Evolutionary conservation across 2,329 filamentous ascomycete species (phyloP), one percentile per base, ranked within the genome.

Genomic region (Fusarium buxicola): DNA sequence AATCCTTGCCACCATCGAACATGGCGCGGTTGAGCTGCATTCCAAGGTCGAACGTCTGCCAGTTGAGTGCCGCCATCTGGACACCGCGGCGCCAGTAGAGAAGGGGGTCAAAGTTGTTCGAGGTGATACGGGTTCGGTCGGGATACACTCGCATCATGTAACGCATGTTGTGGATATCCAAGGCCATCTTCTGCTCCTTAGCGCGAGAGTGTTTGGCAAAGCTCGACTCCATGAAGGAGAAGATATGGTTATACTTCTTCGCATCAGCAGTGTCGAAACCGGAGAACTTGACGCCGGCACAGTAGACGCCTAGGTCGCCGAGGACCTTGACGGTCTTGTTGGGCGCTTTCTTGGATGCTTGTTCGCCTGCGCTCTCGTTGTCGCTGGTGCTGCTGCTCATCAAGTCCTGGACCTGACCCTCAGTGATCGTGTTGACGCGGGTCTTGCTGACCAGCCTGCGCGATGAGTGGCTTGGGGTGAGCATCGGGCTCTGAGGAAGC

Each of bases 1-100:
- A 87, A 77, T 97, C 95, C 11, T 86, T 89, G 38, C 92, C 92
- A 55, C 92, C 92, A 41, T 93, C 91, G 74, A 97, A 99, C 95
- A 99, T 98, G 72, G 95, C 95, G 68, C 95, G 91, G 74, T 98
- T 98, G 75, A 98, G 85, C 74, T 98, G 94, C 86, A 97, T 95
- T 40, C 94, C 92, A 15, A 96, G 84, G 73, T 98, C 95, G 72
- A 96, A 97, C 0, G 94, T 98, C 78, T 99, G 95, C 94, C 95
- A 98, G 78, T 99, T 99, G 62, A 98, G 83, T 1, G 95, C 95
- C 12, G 91, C 93, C 94, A 99, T 98, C 77, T 99, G 95, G 15
- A 97, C 95, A 28, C 95, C 95, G 38, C 92, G 89, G 47, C 94
- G 89, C 95, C 95, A 99, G 74, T 95, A 96, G 61, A 90, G 89